phyloP scores from a whole-genome alignment of 306 rosid genomes.

The Trichosanthes truncata region DNA sequence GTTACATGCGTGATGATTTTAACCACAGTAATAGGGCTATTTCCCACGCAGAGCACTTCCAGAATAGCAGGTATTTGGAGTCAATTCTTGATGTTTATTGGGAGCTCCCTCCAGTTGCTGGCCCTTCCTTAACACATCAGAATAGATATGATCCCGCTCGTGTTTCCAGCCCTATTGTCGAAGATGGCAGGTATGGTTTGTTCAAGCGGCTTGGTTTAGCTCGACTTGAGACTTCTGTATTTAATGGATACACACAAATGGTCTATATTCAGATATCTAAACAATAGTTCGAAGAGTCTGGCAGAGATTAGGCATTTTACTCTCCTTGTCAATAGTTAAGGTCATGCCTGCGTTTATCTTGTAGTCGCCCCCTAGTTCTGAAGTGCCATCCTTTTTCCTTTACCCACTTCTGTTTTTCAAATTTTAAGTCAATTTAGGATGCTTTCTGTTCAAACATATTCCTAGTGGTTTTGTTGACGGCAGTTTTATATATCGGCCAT shows the following conservation, averaged over 20 bases:
- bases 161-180: slow-evolving; percentile 60
- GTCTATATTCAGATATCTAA: slow-evolving; percentile 82
- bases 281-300: slow-evolving; percentile 24
- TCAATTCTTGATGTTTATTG: slow-evolving; percentile 91
- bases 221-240: slow-evolving; percentile 63
- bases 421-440: neutral
- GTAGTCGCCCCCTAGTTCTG: neutral
- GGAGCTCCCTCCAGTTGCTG: slow-evolving; percentile 98
- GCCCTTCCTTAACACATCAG: slow-evolving; percentile 98
- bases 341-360: slow-evolving; percentile 14
- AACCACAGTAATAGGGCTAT: slow-evolving; percentile 70
- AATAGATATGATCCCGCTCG: slow-evolving; percentile 98
- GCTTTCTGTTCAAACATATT: neutral
- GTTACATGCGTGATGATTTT: slow-evolving; percentile 78
- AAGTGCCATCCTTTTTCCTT: neutral
- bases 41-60: slow-evolving; percentile 58
- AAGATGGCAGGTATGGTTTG: slow-evolving; percentile 85
- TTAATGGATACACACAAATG: slow-evolving; percentile 98
- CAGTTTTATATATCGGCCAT: neutral
- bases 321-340: slow-evolving; percentile 24
- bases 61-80: slow-evolving; percentile 75
- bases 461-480: slow-evolving; percentile 5
- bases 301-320: slow-evolving; percentile 15
- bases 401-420: neutral
- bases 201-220: slow-evolving; percentile 73